phyloP scores from a whole-genome alignment of 371 early-diverging fungal genomes.

The Rhizopus arrhizus region DNA sequence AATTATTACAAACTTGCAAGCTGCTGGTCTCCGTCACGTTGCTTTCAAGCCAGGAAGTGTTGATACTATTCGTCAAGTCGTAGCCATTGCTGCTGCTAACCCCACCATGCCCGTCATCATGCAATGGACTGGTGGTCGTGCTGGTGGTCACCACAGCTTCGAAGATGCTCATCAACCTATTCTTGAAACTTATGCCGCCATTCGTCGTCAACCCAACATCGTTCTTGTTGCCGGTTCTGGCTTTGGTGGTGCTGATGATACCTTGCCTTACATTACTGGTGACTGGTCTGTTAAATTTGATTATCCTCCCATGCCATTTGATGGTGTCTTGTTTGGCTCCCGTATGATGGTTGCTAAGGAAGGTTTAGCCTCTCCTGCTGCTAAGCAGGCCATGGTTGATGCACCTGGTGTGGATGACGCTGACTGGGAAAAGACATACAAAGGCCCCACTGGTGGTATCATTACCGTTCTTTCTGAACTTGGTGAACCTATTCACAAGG shows the following conservation, averaged over 20 bases:
- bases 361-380: constrained; percentile 78
- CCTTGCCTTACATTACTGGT: constrained; percentile 93
- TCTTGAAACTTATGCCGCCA: constrained; percentile 89
- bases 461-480: constrained; percentile 93
- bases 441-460: constrained; percentile 88
- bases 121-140: constrained; percentile 98
- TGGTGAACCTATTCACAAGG: constrained; percentile 97
- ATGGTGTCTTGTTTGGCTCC: constrained; percentile 92
- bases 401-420: constrained; percentile 87
- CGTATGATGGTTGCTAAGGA: constrained; percentile 97
- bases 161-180: constrained; percentile 96
- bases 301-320: constrained; percentile 95
- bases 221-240: constrained; percentile 92
- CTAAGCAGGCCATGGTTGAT: constrained; percentile 90
- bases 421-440: constrained; percentile 94
- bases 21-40: constrained; percentile 86
- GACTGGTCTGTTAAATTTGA: constrained; percentile 87
- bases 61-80: constrained; percentile 78
- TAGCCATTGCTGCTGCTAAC: constrained; percentile 87
- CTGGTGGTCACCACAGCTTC: constrained; percentile 96
- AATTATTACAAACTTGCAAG: constrained; percentile 73
- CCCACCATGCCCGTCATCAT: constrained; percentile 90
- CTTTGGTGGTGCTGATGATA: constrained; percentile 90
- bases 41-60: constrained; percentile 93
- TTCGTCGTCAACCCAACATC: constrained; percentile 86